A percentile compares a stretch with the other conserved stretches of the same genome.
phyloP scores from a whole-genome alignment of 2,329 filamentous ascomycete genomes.

The Penicillium sp. region DNA sequence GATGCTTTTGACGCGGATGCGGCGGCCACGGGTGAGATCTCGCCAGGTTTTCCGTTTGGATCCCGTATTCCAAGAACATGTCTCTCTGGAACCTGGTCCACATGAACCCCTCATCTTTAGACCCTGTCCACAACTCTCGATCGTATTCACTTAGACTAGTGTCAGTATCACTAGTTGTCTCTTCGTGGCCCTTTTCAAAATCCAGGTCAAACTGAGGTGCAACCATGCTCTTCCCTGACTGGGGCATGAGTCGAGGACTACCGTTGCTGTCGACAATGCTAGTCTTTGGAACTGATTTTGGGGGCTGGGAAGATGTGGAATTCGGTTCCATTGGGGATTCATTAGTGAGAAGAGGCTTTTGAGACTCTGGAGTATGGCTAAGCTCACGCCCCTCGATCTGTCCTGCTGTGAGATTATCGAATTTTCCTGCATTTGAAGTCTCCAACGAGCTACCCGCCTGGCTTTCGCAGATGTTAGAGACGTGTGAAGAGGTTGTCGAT shows the following conservation, averaged over 20 bases:
- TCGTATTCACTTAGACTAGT: constrained; percentile 11
- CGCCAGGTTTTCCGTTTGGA: constrained; percentile 9
- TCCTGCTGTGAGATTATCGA: neutral
- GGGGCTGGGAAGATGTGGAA: neutral
- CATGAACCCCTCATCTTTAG: constrained; percentile 1
- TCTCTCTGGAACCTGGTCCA: constrained; percentile 22
- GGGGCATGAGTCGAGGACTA: constrained; percentile 30
- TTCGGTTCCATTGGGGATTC: neutral
- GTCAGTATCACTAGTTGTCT: neutral
- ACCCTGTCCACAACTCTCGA: constrained; percentile 2
- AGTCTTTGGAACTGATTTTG: constrained; percentile 8
- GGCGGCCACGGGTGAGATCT: neutral
- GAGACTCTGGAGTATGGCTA: constrained; percentile 18
- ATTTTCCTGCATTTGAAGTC: neutral
- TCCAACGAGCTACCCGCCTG: constrained; percentile 1
- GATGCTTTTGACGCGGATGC: neutral
- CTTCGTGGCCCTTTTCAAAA: neutral
- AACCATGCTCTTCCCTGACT: neutral
- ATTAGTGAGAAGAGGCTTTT: constrained; percentile 14
- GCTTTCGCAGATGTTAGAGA: neutral
- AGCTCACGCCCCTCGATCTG: neutral
- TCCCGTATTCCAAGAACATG: constrained; percentile 23
- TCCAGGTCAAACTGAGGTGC: neutral
- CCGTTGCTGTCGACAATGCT: constrained; percentile 39
- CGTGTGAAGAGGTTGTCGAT: neutral